These are phyloP conservation scores for Colletotrichum limetticola DNA, from an alignment of 2,329 filamentous ascomycete species.

Conservation along the genomic window DNA sequence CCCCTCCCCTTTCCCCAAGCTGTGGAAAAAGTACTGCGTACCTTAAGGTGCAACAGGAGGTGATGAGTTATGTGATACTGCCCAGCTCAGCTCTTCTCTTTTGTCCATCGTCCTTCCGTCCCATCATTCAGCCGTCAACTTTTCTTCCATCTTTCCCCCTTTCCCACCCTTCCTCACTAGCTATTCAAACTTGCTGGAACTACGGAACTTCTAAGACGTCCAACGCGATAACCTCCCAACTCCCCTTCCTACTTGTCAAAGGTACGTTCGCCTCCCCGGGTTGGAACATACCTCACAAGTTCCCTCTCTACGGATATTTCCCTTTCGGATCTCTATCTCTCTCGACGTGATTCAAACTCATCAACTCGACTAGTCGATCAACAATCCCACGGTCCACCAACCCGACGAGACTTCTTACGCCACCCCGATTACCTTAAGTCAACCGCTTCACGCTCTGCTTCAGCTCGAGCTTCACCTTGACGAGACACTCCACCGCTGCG, in stretches of 20 bases:
- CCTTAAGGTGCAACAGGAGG: background rate
- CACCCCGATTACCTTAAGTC: background rate
- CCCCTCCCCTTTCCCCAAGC: conserved; percentile 2
- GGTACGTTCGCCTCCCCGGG: background rate
- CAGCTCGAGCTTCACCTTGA: background rate
- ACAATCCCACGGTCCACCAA: background rate
- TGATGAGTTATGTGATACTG: conserved; percentile 29
- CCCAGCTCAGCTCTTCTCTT: conserved; percentile 11
- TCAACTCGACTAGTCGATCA: background rate
- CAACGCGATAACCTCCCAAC: conserved; percentile 20
- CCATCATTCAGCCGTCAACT: conserved; percentile 9
- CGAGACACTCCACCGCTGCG: conserved; percentile 17
- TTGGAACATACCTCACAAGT: background rate
- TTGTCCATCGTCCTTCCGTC: conserved; percentile 30
- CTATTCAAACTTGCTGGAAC: background rate
- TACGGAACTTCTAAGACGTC: conserved; percentile 4
- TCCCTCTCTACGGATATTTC: too few species aligned
- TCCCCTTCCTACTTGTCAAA: background rate
- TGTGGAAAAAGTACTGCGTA: background rate
- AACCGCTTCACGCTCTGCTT: conserved; percentile 4
- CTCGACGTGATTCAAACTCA: background rate
- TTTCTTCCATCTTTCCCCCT: background rate
- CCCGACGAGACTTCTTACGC: background rate
- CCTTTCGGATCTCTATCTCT: too few species aligned
- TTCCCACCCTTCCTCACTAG: conserved; percentile 1